Conservation (phyloP, 2,329 filamentous ascomycete genomes). For the Trichophyton schoenleinii region DNA sequence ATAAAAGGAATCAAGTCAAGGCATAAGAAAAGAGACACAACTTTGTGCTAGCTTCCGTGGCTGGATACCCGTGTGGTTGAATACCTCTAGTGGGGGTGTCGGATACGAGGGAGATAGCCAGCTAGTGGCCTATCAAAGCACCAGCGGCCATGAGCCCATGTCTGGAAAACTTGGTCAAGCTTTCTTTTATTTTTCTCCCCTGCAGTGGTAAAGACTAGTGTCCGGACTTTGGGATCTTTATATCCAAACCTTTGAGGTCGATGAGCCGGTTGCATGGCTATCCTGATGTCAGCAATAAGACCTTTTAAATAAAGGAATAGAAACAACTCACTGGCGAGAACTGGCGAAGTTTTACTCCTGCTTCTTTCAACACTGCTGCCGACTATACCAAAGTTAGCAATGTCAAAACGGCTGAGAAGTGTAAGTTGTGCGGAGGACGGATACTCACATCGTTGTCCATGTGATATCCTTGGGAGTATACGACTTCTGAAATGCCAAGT, state of each 20-base stretch:
- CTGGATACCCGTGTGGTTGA: background rate
- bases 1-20: background rate
- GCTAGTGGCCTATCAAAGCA: background rate
- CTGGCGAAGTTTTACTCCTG: conserved; percentile 73
- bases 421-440: background rate
- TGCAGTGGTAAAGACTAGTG: background rate
- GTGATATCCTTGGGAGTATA: conserved; percentile 86
- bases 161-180: background rate
- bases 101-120: background rate
- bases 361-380: conserved; percentile 67
- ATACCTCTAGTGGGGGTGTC: background rate
- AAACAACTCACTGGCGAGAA: conserved; percentile 60
- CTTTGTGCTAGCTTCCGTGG: background rate
- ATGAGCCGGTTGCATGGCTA: conserved; percentile 54
- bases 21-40: background rate
- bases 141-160: background rate
- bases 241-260: conserved; percentile 38
- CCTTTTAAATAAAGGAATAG: conserved; percentile 3
- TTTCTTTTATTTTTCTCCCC: background rate
- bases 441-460: conserved; percentile 60
- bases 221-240: background rate
- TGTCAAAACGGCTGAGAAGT: background rate
- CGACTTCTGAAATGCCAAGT: conserved; percentile 88
- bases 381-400: conserved; percentile 35
- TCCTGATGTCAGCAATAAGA: conserved; percentile 5